Conservation (phyloP, 345 rosid genomes). For the Aurinia saxatilis region DNA sequence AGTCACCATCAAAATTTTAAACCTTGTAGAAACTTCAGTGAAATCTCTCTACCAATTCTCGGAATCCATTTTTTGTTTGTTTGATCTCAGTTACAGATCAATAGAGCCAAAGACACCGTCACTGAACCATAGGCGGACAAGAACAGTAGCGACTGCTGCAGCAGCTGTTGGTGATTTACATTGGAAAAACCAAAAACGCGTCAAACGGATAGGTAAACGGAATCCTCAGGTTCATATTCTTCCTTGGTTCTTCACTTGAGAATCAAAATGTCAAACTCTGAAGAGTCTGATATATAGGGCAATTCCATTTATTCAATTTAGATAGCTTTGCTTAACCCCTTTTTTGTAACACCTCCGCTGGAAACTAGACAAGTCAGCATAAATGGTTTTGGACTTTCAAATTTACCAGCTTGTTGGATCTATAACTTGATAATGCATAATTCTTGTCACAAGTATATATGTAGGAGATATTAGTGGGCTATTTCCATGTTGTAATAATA, state of each 20-base stretch:
- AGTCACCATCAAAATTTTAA: background rate
- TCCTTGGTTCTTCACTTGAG: conserved; percentile 38
- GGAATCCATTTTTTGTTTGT: background rate
- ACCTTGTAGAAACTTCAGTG: background rate
- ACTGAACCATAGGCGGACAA: conserved; percentile 27
- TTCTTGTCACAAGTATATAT: background rate
- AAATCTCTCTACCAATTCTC: background rate
- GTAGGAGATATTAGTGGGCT: background rate
- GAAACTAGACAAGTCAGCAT: background rate
- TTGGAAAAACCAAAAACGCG: conserved; percentile 74
- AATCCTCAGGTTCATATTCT: conserved; percentile 44
- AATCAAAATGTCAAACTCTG: background rate
- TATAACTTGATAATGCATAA: background rate
- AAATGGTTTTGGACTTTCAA: background rate
- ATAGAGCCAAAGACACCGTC: conserved; percentile 62
- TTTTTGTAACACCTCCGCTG: conserved; percentile 1
- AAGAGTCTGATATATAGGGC: background rate
- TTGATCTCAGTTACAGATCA: conserved; percentile 34
- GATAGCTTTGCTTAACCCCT: background rate
- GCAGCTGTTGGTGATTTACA: conserved; percentile 24
- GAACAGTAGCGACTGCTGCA: background rate
- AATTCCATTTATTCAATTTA: conserved; percentile 25
- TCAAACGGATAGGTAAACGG: conserved; percentile 48
- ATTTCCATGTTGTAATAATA: background rate
- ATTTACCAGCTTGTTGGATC: background rate